A percentile compares a stretch with the other conserved stretches of the same genome.
Conservation (phyloP, 352 stramenopile species). For the Phytopythium boreale region DNA sequence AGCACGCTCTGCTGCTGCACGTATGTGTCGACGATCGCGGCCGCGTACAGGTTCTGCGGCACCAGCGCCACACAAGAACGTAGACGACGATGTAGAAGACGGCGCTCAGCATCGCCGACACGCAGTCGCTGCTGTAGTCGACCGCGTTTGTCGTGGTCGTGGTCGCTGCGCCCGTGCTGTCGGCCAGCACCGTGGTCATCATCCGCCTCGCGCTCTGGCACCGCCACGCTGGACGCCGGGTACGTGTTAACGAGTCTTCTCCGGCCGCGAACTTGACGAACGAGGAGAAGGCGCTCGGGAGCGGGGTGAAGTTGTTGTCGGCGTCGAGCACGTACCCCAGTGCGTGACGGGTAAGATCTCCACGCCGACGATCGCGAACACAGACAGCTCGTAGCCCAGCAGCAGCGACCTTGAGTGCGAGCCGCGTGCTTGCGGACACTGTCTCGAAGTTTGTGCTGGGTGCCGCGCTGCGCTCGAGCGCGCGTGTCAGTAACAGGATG, state of each 20-base stretch:
- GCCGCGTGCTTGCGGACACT: conserved; percentile 52
- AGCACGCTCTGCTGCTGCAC: no score
- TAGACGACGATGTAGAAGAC: conserved; percentile 83
- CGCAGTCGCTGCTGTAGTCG: conserved; percentile 57
- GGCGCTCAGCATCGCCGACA: conserved; percentile 51
- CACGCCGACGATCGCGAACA: conserved; percentile 80
- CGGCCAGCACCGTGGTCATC: conserved; percentile 5
- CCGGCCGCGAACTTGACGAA: conserved; percentile 84
- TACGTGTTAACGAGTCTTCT: conserved; percentile 86
- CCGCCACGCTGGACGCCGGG: conserved; percentile 53
- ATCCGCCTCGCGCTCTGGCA: conserved; percentile 15
- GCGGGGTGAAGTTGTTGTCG: conserved; percentile 72
- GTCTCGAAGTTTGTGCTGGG: conserved; percentile 76
- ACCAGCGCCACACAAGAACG: conserved; percentile 73
- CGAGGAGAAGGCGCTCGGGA: conserved; percentile 61
- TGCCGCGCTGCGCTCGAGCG: conserved; percentile 59
- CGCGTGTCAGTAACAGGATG: conserved; percentile 71
- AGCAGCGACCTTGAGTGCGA: conserved; percentile 78
- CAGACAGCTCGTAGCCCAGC: conserved; percentile 75
- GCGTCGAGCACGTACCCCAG: conserved; percentile 68
- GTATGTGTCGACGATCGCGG: conserved; percentile 81
- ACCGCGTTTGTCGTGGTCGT: background rate
- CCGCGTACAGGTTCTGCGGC: conserved; percentile 79
- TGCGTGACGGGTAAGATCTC: conserved; percentile 79
- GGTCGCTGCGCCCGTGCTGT: background rate